Conservation (phyloP, 2,329 filamentous ascomycete species). For the Plenodomus tracheiphilus region DNA sequence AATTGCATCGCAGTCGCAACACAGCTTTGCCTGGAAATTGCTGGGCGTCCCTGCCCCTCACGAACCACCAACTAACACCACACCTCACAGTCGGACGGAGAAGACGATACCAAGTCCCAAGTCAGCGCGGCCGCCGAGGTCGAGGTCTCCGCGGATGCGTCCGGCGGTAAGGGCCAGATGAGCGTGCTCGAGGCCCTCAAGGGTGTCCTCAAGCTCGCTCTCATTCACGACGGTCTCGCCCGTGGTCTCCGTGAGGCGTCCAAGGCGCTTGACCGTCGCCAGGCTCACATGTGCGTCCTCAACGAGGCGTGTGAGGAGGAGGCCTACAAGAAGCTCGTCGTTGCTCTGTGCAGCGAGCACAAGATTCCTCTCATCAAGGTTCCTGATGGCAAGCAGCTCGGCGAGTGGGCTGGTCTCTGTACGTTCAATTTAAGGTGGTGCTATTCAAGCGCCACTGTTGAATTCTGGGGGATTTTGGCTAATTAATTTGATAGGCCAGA, state of each 20-base stretch:
- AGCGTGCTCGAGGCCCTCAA: conserved; percentile 97
- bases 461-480: conserved; percentile 4
- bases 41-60: conserved; percentile 2
- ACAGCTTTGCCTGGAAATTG: not conserved
- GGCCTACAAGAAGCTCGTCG: conserved; percentile 99
- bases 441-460: not conserved
- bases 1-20: not conserved
- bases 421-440: conserved; percentile 55
- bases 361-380: conserved; percentile 99
- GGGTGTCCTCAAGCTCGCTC: conserved; percentile 96
- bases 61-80: conserved; percentile 3
- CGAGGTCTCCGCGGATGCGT: conserved; percentile 90
- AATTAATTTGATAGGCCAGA: conserved; percentile 68
- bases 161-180: conserved; percentile 84
- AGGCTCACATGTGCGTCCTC: conserved; percentile 99
- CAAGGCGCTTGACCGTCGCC: conserved; percentile 97
- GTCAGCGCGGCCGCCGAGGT: conserved; percentile 81
- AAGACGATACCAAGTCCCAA: conserved; percentile 96
- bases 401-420: conserved; percentile 99
- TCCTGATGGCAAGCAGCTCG: conserved; percentile 98
- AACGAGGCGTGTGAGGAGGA: conserved; percentile 99
- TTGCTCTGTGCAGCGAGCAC: conserved; percentile 98
- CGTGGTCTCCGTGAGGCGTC: conserved; percentile 97
- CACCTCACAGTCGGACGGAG: conserved; percentile 89
- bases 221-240: conserved; percentile 99